phyloP scores from a whole-genome alignment of 352 stramenopile species.

The Bremia lactucae region DNA sequence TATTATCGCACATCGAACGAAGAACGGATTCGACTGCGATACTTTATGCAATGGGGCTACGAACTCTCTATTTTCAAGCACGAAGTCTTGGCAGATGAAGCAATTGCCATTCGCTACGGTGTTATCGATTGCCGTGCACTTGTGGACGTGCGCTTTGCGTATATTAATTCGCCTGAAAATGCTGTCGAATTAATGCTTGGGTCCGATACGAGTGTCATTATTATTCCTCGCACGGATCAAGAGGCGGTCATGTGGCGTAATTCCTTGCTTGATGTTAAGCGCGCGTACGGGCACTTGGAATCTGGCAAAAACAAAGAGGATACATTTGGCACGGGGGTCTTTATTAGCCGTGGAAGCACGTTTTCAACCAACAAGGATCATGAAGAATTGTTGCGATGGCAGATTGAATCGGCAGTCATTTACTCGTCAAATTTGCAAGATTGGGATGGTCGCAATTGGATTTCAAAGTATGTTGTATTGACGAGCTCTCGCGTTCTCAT shows the following conservation, averaged over 20 bases:
- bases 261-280: slow-evolving; percentile 72
- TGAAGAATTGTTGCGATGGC: slow-evolving; percentile 68
- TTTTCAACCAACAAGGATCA: slow-evolving; percentile 81
- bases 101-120: slow-evolving; percentile 70
- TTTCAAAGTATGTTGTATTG: slow-evolving; percentile 83
- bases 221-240: slow-evolving; percentile 75
- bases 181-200: slow-evolving; percentile 72
- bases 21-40: slow-evolving; percentile 70
- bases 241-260: slow-evolving; percentile 81
- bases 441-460: slow-evolving; percentile 81
- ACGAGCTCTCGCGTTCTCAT: slow-evolving; percentile 72
- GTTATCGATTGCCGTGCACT: slow-evolving; percentile 79
- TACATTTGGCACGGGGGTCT: slow-evolving; percentile 58
- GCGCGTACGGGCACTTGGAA: slow-evolving; percentile 62
- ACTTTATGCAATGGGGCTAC: slow-evolving; percentile 83
- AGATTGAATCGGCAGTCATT: slow-evolving; percentile 72
- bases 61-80: slow-evolving; percentile 87
- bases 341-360: slow-evolving; percentile 78
- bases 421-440: slow-evolving; percentile 82
- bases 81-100: slow-evolving; percentile 69
- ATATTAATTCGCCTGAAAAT: slow-evolving; percentile 79
- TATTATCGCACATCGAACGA: slow-evolving; percentile 80
- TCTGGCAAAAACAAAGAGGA: slow-evolving; percentile 70
- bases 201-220: slow-evolving; percentile 64
- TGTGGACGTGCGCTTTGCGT: slow-evolving; percentile 73